phyloP scores from a whole-genome alignment of 495 filamentous ascomycete genomes.

The Penicillium arizonense region DNA sequence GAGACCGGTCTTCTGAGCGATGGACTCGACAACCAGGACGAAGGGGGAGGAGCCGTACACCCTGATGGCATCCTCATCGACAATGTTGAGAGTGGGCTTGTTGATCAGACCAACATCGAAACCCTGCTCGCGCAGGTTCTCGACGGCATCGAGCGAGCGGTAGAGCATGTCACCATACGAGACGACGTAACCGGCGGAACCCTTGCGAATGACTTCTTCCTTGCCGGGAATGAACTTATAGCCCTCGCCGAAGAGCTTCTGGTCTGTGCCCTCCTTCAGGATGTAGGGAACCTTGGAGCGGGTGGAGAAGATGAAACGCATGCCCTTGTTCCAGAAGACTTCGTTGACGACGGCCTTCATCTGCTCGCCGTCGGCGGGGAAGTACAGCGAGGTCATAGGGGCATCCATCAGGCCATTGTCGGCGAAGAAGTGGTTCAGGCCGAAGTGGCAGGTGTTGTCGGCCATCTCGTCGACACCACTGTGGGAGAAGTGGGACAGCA shows the following conservation, averaged over 20 bases:
- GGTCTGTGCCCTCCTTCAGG: slow-evolving; percentile 34
- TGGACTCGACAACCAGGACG: slow-evolving; percentile 37
- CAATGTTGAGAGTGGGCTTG: slow-evolving; percentile 40
- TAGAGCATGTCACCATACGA: slow-evolving; percentile 44
- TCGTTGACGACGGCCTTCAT: slow-evolving; percentile 41
- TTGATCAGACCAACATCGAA: slow-evolving; percentile 38
- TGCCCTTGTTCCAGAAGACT: slow-evolving; percentile 36
- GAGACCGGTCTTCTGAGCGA: slow-evolving; percentile 41
- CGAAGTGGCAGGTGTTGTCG: slow-evolving; percentile 45
- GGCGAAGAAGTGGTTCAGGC: slow-evolving; percentile 42
- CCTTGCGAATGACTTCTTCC: slow-evolving; percentile 37
- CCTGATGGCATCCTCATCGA: slow-evolving; percentile 38
- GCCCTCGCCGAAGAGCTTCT: slow-evolving; percentile 34
- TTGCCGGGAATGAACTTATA: slow-evolving; percentile 41
- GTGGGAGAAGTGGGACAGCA: slow-evolving; percentile 41
- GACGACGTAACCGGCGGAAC: slow-evolving; percentile 36
- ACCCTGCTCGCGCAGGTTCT: slow-evolving; percentile 32
- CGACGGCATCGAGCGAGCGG: slow-evolving; percentile 39
- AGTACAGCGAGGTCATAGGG: slow-evolving; percentile 31
- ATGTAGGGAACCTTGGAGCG: slow-evolving; percentile 42
- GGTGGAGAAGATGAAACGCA: slow-evolving; percentile 43
- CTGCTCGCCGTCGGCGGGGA: slow-evolving; percentile 43
- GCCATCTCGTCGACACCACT: slow-evolving; percentile 44
- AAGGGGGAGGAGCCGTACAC: slow-evolving; percentile 34
- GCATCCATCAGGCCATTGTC: slow-evolving; percentile 41